Base-by-base conservation (phyloP, 768 basidiomycete genomes). In the Trametes villosa region DNA sequence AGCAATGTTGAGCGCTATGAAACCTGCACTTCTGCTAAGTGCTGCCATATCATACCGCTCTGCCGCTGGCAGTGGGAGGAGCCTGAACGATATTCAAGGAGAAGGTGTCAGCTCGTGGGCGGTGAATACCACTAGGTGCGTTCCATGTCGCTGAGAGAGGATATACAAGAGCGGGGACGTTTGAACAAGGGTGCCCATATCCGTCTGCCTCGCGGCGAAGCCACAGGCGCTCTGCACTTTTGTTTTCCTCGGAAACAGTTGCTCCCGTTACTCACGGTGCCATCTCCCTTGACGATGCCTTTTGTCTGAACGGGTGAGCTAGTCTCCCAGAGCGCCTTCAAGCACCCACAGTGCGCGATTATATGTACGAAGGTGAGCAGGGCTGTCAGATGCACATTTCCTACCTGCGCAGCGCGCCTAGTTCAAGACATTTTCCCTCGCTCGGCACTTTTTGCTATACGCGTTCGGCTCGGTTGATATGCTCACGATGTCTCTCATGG, bases 361-460 rank as follows among this genome's bases (percentile, higher is more conserved):
- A 49, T 49, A 49, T 57, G 38, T 17, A 15, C 56, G 34, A 8
- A 44, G 31, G 38, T 31, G 46, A 57, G 56, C 6, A 38, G 30
- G 46, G 7, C 5, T n/a, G 41, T 27, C 11, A 5, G 6, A 34
- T 18, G 34, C 38, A 18, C 27, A 30, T 27, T 2, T 20, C 17
- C 40, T 49, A 22, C 31, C 56, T 38, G 56, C 56, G 56, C 56
- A 24, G 56, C n/a, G 56, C 56, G 56, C 56, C n/a, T 57, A 57
- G 38, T 24, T 29, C 24, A 31, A 24, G 38, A n/a, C 27, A 27
- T 49, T 57, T 57, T 38, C 56, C 30, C 40, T 29, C 56, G 47
- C 45, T 56, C 54, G 45, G 56, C 20, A 29, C 20, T 24, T 49
- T 8, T 57, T 41, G 47, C 56, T 57, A 57, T 57, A 57, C 56